Evolutionary conservation across 2,329 filamentous ascomycete genomes (phyloP).

Genomic region (Cladophialophora exuberans): DNA sequence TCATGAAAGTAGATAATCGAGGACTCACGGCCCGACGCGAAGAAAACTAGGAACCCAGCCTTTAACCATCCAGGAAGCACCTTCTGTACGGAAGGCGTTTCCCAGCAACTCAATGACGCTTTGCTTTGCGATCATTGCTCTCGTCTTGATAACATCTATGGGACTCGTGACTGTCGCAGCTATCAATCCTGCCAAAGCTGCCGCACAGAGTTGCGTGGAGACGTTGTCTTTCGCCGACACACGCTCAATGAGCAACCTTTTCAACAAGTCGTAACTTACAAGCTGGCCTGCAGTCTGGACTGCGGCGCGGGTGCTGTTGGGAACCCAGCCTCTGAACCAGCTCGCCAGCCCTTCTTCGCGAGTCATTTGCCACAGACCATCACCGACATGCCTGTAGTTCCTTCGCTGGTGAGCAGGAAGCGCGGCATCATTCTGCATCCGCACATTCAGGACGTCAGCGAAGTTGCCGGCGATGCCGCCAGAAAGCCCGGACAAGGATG

Average conservation of each 20-base stretch:
- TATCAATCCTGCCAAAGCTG: conserved; percentile 64
- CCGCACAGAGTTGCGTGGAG: conserved; percentile 63
- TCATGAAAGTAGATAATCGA: too few relatives aligned
- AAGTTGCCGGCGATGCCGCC: conserved; percentile 14
- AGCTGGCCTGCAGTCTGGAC: conserved; percentile 12
- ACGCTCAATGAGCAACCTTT: not conserved
- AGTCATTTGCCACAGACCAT: conserved; percentile 6
- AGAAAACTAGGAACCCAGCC: conserved; percentile 40
- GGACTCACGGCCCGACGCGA: conserved; percentile 61
- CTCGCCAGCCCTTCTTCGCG: conserved; percentile 7
- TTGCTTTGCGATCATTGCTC: conserved; percentile 68
- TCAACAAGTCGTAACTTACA: conserved; percentile 10
- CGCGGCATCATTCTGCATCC: conserved; percentile 11
- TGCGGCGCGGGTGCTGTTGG: conserved; percentile 10
- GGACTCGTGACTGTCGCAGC: conserved; percentile 81
- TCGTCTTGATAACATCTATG: conserved; percentile 84
- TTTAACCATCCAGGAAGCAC: conserved; percentile 3
- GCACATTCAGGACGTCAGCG: conserved; percentile 14
- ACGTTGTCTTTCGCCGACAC: conserved; percentile 58
- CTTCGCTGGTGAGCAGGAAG: not conserved
- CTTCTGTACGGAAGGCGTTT: not conserved
- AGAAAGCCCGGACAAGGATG: not conserved
- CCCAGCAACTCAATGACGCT: conserved; percentile 41
- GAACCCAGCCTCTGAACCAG: conserved; percentile 6
- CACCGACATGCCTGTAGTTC: conserved; percentile 13